Conservation (phyloP, 129 eudicot genomes). For the Smallanthus sonchifolius region DNA sequence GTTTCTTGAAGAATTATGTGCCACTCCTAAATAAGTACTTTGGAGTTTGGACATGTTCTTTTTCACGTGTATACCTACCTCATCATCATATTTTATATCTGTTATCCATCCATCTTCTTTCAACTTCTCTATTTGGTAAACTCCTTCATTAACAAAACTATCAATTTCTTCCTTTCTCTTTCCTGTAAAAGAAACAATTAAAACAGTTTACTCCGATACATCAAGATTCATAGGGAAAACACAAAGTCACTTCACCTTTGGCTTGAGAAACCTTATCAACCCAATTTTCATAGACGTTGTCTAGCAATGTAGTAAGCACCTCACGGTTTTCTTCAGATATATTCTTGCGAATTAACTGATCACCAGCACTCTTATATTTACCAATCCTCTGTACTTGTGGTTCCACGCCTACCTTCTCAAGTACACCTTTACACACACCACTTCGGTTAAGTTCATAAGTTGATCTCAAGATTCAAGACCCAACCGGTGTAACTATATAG, state of each 20-base stretch:
- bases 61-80: constrained; percentile 39
- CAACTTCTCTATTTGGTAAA: constrained; percentile 64
- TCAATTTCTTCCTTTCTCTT: constrained; percentile 75
- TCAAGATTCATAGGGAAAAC: constrained; percentile 8
- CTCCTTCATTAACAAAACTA: constrained; percentile 80
- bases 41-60: neutral
- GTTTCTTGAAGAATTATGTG: neutral
- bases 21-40: neutral
- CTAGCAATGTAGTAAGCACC: constrained; percentile 76
- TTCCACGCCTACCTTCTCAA: constrained; percentile 78
- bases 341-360: constrained; percentile 61
- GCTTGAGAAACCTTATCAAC: constrained; percentile 53
- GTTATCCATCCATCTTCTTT: constrained; percentile 94
- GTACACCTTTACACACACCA: constrained; percentile 50
- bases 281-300: constrained; percentile 74
- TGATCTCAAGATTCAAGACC: neutral
- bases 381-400: constrained; percentile 92
- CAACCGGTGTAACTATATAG: too few species aligned
- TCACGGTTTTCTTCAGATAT: constrained; percentile 84
- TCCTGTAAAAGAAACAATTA: constrained; percentile 40
- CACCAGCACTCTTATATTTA: constrained; percentile 90
- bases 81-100: constrained; percentile 90
- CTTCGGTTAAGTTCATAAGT: constrained; percentile 25
- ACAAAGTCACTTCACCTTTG: constrained; percentile 51
- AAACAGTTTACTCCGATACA: constrained; percentile 9